phyloP scores from a whole-genome alignment of 1,284 basidiomycete genomes.

The Pyrrhoderma lamaoense region DNA sequence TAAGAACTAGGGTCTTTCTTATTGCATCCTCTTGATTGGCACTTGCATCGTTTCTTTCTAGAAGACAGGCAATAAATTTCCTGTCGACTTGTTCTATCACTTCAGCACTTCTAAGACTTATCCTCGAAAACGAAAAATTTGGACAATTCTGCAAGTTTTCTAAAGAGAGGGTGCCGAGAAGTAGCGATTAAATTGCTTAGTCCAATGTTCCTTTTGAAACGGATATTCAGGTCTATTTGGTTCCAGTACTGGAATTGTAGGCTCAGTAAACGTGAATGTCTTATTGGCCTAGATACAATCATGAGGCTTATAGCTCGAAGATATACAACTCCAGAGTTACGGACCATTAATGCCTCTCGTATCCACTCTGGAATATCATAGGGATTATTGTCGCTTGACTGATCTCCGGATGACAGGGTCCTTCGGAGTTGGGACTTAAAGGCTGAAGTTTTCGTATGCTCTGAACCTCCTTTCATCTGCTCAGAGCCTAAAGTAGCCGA shows the following conservation, averaged over 20 bases:
- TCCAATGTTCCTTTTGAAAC: conserved; percentile 24
- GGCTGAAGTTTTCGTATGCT: no score
- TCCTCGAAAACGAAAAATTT: conserved; percentile 38
- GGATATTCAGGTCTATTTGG: conserved; percentile 20
- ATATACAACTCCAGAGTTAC: conserved; percentile 21
- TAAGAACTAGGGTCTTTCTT: conserved; percentile 52
- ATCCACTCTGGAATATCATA: conserved; percentile 44
- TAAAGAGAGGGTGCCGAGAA: no score
- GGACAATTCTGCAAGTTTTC: neutral
- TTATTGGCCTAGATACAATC: conserved; percentile 38
- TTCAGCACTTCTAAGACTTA: conserved; percentile 44
- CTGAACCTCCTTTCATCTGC: no score
- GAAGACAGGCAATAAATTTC: conserved; percentile 80
- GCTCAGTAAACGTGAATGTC: conserved; percentile 39
- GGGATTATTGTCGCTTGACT: neutral
- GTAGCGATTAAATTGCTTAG: no score
- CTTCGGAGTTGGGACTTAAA: no score
- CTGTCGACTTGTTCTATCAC: conserved; percentile 80
- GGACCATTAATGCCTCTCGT: conserved; percentile 41
- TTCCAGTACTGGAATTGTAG: conserved; percentile 24
- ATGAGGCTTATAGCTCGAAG: conserved; percentile 1
- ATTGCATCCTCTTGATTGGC: conserved; percentile 12
- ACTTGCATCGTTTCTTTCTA: conserved; percentile 25
- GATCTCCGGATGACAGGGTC: no score
- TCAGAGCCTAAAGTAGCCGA: neutral